Conservation (phyloP, 2,329 filamentous ascomycete genomes). For the Penicillium sp. region DNA sequence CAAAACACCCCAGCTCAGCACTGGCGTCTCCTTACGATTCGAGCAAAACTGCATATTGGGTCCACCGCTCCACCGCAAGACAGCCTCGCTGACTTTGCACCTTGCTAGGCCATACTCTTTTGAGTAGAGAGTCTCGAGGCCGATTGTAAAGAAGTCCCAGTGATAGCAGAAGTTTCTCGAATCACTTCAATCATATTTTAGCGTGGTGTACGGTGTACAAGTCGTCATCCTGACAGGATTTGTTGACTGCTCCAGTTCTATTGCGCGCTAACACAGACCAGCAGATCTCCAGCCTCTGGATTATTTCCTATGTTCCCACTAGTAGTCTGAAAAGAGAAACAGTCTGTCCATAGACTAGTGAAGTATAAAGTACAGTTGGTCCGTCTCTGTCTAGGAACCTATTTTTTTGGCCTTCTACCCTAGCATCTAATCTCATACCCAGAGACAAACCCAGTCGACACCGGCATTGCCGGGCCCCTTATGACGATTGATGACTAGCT, state of each 20-base stretch:
- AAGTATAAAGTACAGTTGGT: slow-evolving; percentile 13
- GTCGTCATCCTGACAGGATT: slow-evolving; percentile 15
- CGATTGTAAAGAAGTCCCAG: slow-evolving; percentile 6
- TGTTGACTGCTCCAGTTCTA: slow-evolving; percentile 26
- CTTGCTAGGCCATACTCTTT: not conserved
- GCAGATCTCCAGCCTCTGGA: slow-evolving; percentile 30
- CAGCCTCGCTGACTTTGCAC: not conserved
- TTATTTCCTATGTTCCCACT: slow-evolving; percentile 21
- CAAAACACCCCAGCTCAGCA: not conserved
- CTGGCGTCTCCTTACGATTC: slow-evolving; percentile 1
- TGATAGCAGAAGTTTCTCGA: slow-evolving; percentile 16
- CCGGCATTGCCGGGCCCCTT: slow-evolving; percentile 7
- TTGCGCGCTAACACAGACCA: slow-evolving; percentile 31
- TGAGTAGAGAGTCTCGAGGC: slow-evolving; percentile 3
- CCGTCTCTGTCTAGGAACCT: not conserved
- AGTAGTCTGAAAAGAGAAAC: slow-evolving; percentile 14
- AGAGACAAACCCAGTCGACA: not conserved
- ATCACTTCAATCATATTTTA: slow-evolving; percentile 5
- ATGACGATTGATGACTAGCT: slow-evolving; percentile 1
- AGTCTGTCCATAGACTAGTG: not conserved
- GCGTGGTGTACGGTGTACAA: not conserved
- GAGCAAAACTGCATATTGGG: slow-evolving; percentile 25
- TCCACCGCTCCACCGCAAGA: slow-evolving; percentile 23
- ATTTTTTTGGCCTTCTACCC: not conserved
- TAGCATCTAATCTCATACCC: not conserved